phyloP scores from a whole-genome alignment of 1,139 yeast genomes.

The Pichia cactophila region DNA sequence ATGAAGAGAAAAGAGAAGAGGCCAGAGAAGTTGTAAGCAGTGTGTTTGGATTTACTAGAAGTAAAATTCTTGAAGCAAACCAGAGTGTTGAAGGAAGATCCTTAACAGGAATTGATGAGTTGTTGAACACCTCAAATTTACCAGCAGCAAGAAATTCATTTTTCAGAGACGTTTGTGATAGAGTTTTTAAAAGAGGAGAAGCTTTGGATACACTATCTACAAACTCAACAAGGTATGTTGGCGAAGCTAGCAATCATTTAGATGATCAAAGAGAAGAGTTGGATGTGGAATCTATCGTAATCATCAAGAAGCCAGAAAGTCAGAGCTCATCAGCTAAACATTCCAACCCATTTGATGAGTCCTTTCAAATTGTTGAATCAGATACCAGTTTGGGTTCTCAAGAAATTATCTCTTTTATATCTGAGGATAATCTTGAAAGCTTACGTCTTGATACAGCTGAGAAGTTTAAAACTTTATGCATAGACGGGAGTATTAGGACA shows the following conservation, averaged over 20 bases:
- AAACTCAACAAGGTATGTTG: no score
- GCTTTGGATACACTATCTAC: background rate
- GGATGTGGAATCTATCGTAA: background rate
- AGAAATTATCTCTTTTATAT: background rate
- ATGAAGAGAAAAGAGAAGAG: background rate
- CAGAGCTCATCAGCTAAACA: background rate
- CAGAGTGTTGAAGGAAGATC: background rate
- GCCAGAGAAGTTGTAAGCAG: no score
- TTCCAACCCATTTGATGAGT: background rate
- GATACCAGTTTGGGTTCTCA: background rate
- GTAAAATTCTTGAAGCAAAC: background rate
- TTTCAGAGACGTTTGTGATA: no score
- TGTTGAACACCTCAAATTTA: background rate
- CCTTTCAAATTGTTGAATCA: background rate
- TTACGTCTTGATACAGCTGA: background rate
- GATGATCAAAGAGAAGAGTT: background rate
- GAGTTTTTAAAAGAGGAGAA: background rate
- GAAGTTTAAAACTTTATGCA: conserved; percentile 8
- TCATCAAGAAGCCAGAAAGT: background rate
- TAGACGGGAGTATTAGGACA: conserved; percentile 1
- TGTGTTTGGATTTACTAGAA: background rate
- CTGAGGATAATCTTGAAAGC: background rate
- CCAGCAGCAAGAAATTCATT: no score
- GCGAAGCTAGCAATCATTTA: background rate
- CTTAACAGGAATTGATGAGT: background rate